Evolutionary conservation across 1,284 basidiomycete genomes (phyloP), one percentile per base, ranked within the genome.

Genomic region (Rhodotorula sp.): DNA sequence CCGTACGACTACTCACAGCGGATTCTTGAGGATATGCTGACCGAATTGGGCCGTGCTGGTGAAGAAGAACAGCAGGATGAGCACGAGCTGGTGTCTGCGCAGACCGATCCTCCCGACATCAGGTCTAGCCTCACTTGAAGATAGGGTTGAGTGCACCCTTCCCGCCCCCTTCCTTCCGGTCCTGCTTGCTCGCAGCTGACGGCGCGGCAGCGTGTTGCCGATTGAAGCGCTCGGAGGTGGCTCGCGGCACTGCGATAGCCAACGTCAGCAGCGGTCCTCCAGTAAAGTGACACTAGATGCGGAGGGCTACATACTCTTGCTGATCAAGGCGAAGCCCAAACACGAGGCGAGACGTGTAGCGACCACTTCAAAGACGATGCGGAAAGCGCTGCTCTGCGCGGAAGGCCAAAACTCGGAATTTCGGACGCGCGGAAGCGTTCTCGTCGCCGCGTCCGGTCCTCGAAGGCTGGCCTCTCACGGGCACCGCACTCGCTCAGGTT

Each of bases 21-120:
- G 91, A 81, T 95, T 98, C 81, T 96, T 98, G 68, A 99, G 85
- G 76, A 98, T 98, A 83, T 99, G 95, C 80, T 99, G 95, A 45
- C 95, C 95, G 77, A 97, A 96, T 73, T 90, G 85, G 77, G 93
- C 70, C 33, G 72, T 75, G 70, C 74, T 75, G 64, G 20, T 17
- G 60, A 44, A 17, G 54, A 26, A 29, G 55, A 62, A 51, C 33
- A 26, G 8, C 30, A 20, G n/a, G 67, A 53, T 60, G 24, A 66
- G 64, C 60, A 56, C n/a, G 26, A 26, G 18, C 10, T n/a, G 26
- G n/a, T 29, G 53, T 7, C 26, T 14, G 53, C 26, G n/a, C 53
- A 17, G 12, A 10, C 26, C 22, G 20, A 44, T 30, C 18, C 15
- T 1, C 15, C 12, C 1, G 8, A 37, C n/a, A 48, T 6, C 18